Base-by-base conservation (phyloP, 2,329 filamentous ascomycete species). In the Leptodontidium sp. region DNA sequence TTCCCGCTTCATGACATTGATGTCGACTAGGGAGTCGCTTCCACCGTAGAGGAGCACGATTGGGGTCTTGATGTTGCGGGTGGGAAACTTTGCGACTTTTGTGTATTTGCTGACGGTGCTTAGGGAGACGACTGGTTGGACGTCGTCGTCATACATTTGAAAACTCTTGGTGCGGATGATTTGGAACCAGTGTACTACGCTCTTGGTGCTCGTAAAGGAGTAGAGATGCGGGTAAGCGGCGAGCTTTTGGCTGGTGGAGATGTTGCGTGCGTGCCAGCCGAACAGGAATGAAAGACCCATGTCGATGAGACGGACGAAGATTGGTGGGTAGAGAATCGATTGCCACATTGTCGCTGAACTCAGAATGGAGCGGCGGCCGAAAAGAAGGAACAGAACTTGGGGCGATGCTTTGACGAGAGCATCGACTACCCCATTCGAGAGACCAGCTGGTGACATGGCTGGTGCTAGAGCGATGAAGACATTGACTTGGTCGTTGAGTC, bases 131-230 rank as follows among this genome's bases (percentile, higher is more conserved):
- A 91, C 91, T 35, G 91, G 90, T 67, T 94, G 92, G 0, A 96
- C 87, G 75, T 98, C 95, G 78, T 99, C 96, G 78, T 99, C 96
- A 80, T 94, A 98, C 93, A 99, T 98, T 80, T 99, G 96, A 80
- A 99, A 98, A 32, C 90, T 94, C 76, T 93, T 93, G 76, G 95
- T 98, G 72, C 96, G 91, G 76, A 99, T 99, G 78, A 99, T 98
- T 79, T 99, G 96, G 79, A 99, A 99, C 96, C 96, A 99, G 79
- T 99, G 96, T 0, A 99, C 96, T 9, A 99, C 94, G 24, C 91
- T 94, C 81, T 99, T 99, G 67, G 94, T 97, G 79, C 93, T 97
- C 0, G 95, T 98, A 79, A 95, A 98, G 0, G 94, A 98, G 82
- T 97, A 99, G 0, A 99, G 83, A 82, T 99, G 96, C 11, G 95